Percentiles rank a stretch among this genome's conserved stretches.
These are phyloP conservation scores for Daucus carota DNA, from an alignment of 129 eudicot genomes.

Conservation along the genomic window DH1_v3.0 NC_030381.2:40680501-40681000, in stretches of 20 bases:
- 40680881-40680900: slow-evolving; percentile 90
- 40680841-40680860: background rate
- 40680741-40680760: too few species aligned
- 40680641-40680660: too few species aligned
- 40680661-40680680: too few species aligned
- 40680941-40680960: slow-evolving; percentile 22
- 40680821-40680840: background rate
- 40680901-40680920: slow-evolving; percentile 73
- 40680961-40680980: slow-evolving; percentile 20
- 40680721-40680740: too few species aligned
- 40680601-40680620: too few species aligned
- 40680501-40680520: slow-evolving; percentile 92
- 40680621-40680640: too few species aligned
- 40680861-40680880: slow-evolving; percentile 67
- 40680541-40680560: background rate
- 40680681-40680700: too few species aligned
- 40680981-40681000: slow-evolving; percentile 12
- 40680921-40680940: slow-evolving; percentile 47
- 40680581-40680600: background rate
- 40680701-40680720: too few species aligned
- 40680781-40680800: too few species aligned
- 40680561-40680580: background rate
- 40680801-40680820: too few species aligned
- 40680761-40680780: too few species aligned
- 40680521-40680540: background rate